These are phyloP conservation scores for Penicillium griseofulvum DNA, from an alignment of 2,329 filamentous ascomycete genomes.

Conservation along the genomic window DNA sequence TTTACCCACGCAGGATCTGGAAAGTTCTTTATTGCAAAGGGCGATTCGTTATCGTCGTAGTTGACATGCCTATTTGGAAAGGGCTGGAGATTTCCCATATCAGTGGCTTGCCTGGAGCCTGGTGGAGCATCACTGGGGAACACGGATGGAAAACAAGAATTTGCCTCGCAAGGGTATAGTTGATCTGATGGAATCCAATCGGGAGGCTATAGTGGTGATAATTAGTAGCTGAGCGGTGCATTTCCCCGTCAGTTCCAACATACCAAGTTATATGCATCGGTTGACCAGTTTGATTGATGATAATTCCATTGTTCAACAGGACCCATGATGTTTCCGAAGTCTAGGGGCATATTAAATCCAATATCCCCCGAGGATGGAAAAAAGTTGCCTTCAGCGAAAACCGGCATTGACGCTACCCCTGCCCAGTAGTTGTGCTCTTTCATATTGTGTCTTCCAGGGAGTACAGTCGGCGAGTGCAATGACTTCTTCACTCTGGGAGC, in stretches of 20 bases:
- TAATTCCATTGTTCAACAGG: background rate
- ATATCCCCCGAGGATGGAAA: background rate
- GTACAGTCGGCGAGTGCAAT: background rate
- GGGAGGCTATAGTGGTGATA: background rate
- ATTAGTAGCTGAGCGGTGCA: background rate
- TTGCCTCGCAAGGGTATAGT: background rate
- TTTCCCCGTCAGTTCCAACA: background rate
- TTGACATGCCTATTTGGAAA: background rate
- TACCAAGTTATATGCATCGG: background rate
- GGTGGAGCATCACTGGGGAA: background rate
- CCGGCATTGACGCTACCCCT: background rate
- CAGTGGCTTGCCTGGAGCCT: background rate
- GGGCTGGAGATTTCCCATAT: background rate
- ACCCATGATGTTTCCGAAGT: background rate
- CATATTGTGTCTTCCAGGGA: background rate
- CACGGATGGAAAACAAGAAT: background rate
- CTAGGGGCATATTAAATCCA: background rate
- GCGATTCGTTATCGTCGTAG: background rate
- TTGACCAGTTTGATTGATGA: background rate
- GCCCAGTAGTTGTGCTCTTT: constrained; percentile 5
- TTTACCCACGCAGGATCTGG: background rate
- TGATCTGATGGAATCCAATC: background rate
- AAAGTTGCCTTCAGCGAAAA: background rate
- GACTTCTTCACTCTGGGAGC: constrained; percentile 12
- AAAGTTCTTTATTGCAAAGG: background rate